Evolutionary conservation across 768 basidiomycete species (phyloP).

Genomic region (Psilocybe azurescens): DNA sequence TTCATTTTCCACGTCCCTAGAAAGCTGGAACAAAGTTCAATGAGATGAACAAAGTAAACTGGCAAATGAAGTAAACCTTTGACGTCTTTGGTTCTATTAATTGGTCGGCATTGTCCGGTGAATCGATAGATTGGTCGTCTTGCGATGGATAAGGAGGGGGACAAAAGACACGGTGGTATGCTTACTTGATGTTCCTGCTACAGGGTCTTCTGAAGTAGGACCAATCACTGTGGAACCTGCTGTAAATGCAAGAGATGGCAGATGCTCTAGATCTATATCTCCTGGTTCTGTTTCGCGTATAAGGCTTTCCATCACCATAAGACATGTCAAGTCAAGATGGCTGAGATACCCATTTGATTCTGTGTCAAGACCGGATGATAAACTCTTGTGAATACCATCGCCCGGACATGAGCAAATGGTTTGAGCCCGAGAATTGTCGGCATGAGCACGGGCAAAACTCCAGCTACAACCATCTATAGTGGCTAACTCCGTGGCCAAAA

Average conservation of each 20-base stretch:
- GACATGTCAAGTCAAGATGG: conserved; percentile 27
- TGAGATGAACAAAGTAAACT: not conserved
- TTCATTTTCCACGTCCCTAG: not conserved
- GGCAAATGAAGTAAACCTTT: not conserved
- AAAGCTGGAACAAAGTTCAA: not conserved
- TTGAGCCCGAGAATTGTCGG: not conserved
- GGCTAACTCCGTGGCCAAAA: conserved; percentile 33
- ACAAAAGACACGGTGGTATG: not conserved
- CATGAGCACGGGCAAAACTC: conserved; percentile 13
- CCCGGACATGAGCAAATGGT: not conserved
- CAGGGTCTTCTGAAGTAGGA: not conserved
- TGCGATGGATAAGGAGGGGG: not conserved
- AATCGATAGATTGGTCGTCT: not conserved
- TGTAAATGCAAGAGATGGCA: not conserved
- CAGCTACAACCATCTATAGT: conserved; percentile 20
- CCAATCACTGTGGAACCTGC: not conserved
- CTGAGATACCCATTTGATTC: conserved; percentile 15
- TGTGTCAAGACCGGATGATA: not conserved
- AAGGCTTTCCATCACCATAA: conserved; percentile 31
- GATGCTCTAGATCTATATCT: not conserved
- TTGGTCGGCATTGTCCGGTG: not conserved
- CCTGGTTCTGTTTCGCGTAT: conserved; percentile 23
- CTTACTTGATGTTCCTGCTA: not conserved
- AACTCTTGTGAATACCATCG: not conserved
- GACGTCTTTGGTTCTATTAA: not conserved